Evolutionary conservation across 768 basidiomycete genomes (phyloP), one percentile per base, ranked within the genome.

Genomic region (Mycena galopus): DNA sequence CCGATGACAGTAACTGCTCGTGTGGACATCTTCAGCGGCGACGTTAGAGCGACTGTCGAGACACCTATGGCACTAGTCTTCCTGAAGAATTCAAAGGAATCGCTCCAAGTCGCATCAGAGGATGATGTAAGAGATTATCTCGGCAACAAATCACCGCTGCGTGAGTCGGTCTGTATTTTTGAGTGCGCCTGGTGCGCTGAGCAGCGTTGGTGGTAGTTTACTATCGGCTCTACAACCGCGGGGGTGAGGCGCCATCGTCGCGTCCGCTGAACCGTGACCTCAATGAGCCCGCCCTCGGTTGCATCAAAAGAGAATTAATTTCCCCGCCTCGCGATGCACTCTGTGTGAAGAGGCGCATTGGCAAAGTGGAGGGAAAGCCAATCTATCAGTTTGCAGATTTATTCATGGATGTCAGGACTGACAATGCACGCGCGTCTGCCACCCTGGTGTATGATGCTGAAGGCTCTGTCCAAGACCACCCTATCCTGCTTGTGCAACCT

Each of bases 191-290:
- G n/a, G n/a, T 17, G 47, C 42, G 44, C 61, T 62, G 44, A 67
- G 17, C 55, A n/a, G 23, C n/a, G 30, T 27, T 51, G 21, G 16
- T 27, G 19, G 19, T 53, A 65, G 69, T 70, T 32, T 70, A 70
- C 62, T 70, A 70, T 47, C 61, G 61, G 17, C 69, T 70, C 17
- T 64, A 70, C 42, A 70, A 37, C 39, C 61, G 30, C 33, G 57
- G 9, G 11, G 69, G 69, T 23, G 53, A 53, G 10, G 35, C 25
- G 16, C n/a, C 11, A 12, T 63, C 60, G 16, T 19, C 23, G 60
- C 42, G 33, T 42, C 6, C 61, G 16, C 56, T 59, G 29, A 16
- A 8, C 14, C 3, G 4, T 16, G 69, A 70, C 44, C 25, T 0
- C 3, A 60, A 2, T 1, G 67, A 68, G 47, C 58, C 67, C 21